Base-by-base conservation (phyloP, 768 basidiomycete species). In the Rhodocollybia butyracea region DNA sequence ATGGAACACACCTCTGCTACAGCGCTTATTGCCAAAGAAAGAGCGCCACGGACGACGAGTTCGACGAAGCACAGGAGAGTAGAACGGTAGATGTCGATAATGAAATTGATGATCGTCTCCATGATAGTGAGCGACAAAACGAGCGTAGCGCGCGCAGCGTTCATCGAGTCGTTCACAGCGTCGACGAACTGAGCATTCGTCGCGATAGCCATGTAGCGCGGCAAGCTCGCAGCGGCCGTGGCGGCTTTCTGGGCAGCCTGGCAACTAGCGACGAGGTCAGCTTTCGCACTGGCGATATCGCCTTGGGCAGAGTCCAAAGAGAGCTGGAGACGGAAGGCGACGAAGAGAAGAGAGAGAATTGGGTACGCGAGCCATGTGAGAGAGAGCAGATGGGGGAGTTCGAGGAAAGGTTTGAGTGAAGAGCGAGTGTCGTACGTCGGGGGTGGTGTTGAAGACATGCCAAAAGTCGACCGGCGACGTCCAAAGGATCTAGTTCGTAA, bases 21-120 rank as follows among this genome's bases (percentile, higher is more conserved):
- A 5, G 92, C 93, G 46, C 75, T 78, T 47, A 97, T 91, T 43
- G 97, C 73, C 53, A 98, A 73, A 24, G 83, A 79, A 50, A 99
- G 75, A 5, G 81, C 87, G 17, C 94, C 94, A 27, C 85, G 79
- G 10, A 99, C 84, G 22, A 91, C 85, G 41, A 98, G 79, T 69
- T 98, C 94, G 60, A 97, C 73, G 61, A 97, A 94, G 69, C 96
- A 99, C 51, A 99, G 79, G 64, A 96, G 86, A 3, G 95, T 90
- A 3, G 94, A 95, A 38, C 94, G 88, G 66, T 97, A 98, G 43
- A 88, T 83, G 70, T 93, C 89, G 60, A 98, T 82, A 60, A 97
- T 81, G 70, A 98, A 98, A 63, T 91, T 93, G 71, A 94, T 86
- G 63, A 95, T 81, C 1, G 78, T 85, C 66, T 97, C 92, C 83